These are phyloP conservation scores for Aspergillus bridgeri DNA, from an alignment of 495 filamentous ascomycete species.

Conservation along the genomic window DNA sequence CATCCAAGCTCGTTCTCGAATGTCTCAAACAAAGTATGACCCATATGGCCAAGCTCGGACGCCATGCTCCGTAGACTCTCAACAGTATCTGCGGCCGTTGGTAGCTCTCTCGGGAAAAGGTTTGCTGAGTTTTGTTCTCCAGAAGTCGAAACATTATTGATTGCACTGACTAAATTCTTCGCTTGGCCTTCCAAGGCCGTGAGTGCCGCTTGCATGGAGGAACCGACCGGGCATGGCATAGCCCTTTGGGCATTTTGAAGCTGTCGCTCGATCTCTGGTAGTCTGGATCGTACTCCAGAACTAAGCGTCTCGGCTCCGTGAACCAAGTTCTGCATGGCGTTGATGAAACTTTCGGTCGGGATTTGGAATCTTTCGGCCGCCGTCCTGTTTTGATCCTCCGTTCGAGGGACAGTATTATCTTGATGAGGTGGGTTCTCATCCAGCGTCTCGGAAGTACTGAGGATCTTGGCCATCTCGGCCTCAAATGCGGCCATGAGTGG, in stretches of 20 bases:
- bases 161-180: conserved; percentile 30
- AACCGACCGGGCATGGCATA: conserved; percentile 41
- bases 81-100: conserved; percentile 39
- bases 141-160: conserved; percentile 42
- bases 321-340: conserved; percentile 33
- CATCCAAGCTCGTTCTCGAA: conserved; percentile 40
- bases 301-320: conserved; percentile 35
- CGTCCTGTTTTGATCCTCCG: conserved; percentile 13
- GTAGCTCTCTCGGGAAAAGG: conserved; percentile 35
- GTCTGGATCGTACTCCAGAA: conserved; percentile 33
- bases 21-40: conserved; percentile 37
- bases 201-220: conserved; percentile 40
- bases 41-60: conserved; percentile 43
- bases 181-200: conserved; percentile 41
- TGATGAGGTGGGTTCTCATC: conserved; percentile 13
- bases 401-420: conserved; percentile 12
- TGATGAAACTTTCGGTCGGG: conserved; percentile 28
- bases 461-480: conserved; percentile 47
- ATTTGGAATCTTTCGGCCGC: conserved; percentile 19
- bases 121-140: conserved; percentile 35
- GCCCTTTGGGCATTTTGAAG: conserved; percentile 36
- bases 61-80: conserved; percentile 43
- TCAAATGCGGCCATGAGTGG: conserved; percentile 51
- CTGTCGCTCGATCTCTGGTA: conserved; percentile 41
- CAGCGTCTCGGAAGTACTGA: conserved; percentile 24